Percentiles rank a stretch among this genome's conserved stretches.
Conservation (phyloP, 2,329 filamentous ascomycete species). For the Diaporthe sp. region DNA sequence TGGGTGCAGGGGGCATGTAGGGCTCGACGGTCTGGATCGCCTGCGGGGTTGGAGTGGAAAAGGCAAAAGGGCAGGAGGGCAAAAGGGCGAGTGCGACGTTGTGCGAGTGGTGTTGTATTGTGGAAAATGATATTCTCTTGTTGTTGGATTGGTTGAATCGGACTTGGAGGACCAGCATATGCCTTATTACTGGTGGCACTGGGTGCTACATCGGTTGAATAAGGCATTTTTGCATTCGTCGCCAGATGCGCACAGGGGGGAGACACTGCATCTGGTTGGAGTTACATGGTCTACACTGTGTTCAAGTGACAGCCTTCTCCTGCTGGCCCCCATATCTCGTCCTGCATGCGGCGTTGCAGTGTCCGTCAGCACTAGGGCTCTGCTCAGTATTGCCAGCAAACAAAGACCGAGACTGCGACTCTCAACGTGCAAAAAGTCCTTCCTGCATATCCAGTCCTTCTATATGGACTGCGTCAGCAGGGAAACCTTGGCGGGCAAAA, state of each 20-base stretch:
- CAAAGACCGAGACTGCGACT: not conserved
- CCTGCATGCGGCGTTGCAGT: conserved; percentile 14
- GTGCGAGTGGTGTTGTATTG: not conserved
- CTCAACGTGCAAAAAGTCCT: not conserved
- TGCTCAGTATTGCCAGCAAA: not conserved
- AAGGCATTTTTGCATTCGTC: not conserved
- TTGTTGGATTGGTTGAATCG: conserved; percentile 3
- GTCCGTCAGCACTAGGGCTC: conserved; percentile 14
- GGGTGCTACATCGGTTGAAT: not conserved
- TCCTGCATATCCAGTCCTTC: not conserved
- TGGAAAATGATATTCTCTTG: not conserved
- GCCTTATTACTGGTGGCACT: not conserved
- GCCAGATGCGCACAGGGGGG: not conserved
- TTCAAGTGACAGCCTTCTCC: conserved; percentile 16
- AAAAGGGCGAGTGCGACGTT: conserved; percentile 2
- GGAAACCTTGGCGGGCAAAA: not conserved
- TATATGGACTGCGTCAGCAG: conserved; percentile 6
- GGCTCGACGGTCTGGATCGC: conserved; percentile 4
- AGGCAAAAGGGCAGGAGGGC: not conserved
- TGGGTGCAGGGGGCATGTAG: not conserved
- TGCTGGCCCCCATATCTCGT: not conserved
- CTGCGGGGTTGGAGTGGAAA: not conserved
- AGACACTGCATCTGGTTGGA: not conserved
- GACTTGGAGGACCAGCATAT: not conserved
- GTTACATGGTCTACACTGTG: not conserved